Conservation (phyloP, 441 rosid genomes). For the Gossypium schwendimanii region DNA sequence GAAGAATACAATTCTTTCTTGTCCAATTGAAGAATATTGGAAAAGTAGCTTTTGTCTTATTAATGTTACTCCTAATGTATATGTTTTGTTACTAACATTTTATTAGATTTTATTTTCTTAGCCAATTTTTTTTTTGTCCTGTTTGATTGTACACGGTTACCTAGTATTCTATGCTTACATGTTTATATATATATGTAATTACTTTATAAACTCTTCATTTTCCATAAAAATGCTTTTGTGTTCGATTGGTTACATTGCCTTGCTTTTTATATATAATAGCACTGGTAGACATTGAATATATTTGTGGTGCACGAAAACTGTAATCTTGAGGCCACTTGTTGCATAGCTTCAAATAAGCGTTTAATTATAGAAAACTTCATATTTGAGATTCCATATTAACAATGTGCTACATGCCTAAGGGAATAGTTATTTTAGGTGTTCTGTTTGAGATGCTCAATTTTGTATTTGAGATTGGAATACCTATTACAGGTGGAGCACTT, state of each 20-base stretch:
- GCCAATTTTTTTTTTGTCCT: background rate
- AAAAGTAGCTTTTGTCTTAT: background rate
- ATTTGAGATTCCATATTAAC: background rate
- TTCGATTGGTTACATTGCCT: background rate
- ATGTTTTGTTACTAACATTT: background rate
- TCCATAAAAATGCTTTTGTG: background rate
- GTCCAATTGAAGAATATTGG: background rate
- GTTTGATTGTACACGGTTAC: background rate
- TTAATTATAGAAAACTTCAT: background rate
- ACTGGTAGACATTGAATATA: background rate
- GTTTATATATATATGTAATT: background rate
- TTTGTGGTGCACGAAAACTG: background rate
- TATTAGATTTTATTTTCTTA: background rate
- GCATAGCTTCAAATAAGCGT: background rate
- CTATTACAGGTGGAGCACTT: constrained; percentile 71
- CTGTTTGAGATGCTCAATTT: constrained; percentile 3
- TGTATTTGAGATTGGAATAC: constrained; percentile 11
- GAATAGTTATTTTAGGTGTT: background rate
- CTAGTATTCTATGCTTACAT: background rate
- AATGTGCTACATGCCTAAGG: background rate
- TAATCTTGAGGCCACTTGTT: background rate
- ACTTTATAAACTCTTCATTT: background rate
- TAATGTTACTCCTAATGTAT: background rate
- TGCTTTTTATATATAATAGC: background rate
- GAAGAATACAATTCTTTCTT: background rate